Conservation (phyloP, 2,329 filamentous ascomycete species). For the Coniochaeta sp. region DNA sequence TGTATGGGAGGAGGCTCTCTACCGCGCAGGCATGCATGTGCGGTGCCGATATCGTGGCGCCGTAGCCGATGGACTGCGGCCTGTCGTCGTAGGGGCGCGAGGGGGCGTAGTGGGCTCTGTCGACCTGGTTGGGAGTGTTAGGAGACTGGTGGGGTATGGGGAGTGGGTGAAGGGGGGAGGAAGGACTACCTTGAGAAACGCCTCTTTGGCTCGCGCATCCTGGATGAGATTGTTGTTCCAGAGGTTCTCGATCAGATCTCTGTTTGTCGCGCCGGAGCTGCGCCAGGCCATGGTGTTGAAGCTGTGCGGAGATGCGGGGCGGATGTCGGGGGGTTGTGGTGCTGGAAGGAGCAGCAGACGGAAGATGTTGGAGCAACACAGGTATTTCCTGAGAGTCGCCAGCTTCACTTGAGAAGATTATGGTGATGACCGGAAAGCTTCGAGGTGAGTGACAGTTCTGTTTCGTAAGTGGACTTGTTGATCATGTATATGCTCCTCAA, state of each 20-base stretch:
- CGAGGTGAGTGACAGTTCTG: background rate
- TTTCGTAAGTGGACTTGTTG: background rate
- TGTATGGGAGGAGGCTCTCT: conserved; percentile 37
- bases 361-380: background rate
- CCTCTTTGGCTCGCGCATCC: conserved; percentile 63
- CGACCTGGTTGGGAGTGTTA: conserved; percentile 49
- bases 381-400: conserved; percentile 3
- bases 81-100: conserved; percentile 57
- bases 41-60: conserved; percentile 50
- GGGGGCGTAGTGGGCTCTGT: conserved; percentile 79
- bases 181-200: conserved; percentile 60
- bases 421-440: background rate
- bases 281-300: conserved; percentile 73
- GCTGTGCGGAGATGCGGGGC: background rate
- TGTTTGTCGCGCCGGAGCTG: conserved; percentile 68
- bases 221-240: conserved; percentile 64
- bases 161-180: background rate
- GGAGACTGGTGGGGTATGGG: background rate
- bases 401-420: background rate
- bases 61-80: conserved; percentile 47
- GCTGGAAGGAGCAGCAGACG: background rate
- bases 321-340: background rate
- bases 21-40: conserved; percentile 53
- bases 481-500: background rate
- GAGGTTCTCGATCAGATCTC: conserved; percentile 71